phyloP scores from a whole-genome alignment of 1,284 basidiomycete species.

The Ustilago vetiveriae region DNA sequence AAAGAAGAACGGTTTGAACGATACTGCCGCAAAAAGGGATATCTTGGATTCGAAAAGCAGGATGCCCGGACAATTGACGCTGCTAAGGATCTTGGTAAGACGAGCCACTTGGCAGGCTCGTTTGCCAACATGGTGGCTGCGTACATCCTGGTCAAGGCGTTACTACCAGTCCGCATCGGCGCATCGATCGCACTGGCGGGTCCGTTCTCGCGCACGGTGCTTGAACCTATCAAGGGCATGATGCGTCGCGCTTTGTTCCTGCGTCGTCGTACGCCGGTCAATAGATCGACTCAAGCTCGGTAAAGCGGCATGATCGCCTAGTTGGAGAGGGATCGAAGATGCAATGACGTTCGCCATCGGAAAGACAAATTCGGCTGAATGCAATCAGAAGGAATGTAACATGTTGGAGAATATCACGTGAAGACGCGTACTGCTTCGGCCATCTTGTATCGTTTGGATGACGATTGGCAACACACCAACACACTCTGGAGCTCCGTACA shows the following conservation, averaged over 20 bases:
- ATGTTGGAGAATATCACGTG: conserved; percentile 18
- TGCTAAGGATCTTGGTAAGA: conserved; percentile 47
- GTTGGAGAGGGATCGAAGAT: too few species aligned
- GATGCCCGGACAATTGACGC: conserved; percentile 26
- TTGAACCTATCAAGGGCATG: conserved; percentile 72
- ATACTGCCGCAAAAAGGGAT: conserved; percentile 80
- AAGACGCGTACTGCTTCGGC: conserved; percentile 11
- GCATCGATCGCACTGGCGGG: conserved; percentile 80
- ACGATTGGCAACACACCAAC: too few species aligned
- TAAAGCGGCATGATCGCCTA: too few species aligned
- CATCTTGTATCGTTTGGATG: conserved; percentile 5
- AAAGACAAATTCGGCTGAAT: not conserved
- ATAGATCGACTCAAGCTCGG: not conserved
- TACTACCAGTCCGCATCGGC: conserved; percentile 80
- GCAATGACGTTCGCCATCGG: not conserved
- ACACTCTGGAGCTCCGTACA: too few species aligned
- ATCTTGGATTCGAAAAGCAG: conserved; percentile 80
- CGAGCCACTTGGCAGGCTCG: conserved; percentile 71
- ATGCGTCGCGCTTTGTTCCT: conserved; percentile 4
- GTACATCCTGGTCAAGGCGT: conserved; percentile 84
- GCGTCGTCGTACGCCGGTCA: conserved; percentile 6
- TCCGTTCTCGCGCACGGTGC: conserved; percentile 75
- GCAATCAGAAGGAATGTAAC: conserved; percentile 14
- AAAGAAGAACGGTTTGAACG: conserved; percentile 73
- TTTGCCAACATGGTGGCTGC: conserved; percentile 73